phyloP scores from a whole-genome alignment of 2,329 filamentous ascomycete species.

The Iodosphaeria phyllophila region DNA sequence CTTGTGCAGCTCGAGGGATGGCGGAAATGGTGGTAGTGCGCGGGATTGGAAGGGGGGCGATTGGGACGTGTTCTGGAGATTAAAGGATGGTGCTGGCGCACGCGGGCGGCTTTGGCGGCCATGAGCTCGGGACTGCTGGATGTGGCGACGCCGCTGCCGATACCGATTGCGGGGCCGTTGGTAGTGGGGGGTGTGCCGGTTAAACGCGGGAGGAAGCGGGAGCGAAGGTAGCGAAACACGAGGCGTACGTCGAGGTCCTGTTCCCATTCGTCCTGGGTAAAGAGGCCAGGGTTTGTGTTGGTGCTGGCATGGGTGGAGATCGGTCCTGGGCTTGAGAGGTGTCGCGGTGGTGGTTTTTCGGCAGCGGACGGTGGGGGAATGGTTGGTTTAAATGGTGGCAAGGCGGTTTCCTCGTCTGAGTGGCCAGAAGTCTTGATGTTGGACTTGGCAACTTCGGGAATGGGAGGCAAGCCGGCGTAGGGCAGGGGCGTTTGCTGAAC shows the following conservation, averaged over 20 bases:
- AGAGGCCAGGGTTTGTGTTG: constrained; percentile 11
- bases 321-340: constrained; percentile 4
- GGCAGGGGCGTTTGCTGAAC: constrained; percentile 46
- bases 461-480: constrained; percentile 59
- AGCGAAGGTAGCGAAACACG: constrained; percentile 74
- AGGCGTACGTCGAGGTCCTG: constrained; percentile 77
- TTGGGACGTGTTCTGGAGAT: constrained; percentile 40
- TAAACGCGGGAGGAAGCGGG: constrained; percentile 44
- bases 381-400: constrained; percentile 30
- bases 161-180: too few species aligned
- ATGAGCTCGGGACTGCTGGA: constrained; percentile 41
- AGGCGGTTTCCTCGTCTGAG: constrained; percentile 32
- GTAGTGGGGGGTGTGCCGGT: constrained; percentile 24
- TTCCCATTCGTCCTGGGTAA: constrained; percentile 77
- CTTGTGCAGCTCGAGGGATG: constrained; percentile 60
- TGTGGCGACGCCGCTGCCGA: too few species aligned
- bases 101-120: constrained; percentile 62
- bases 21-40: constrained; percentile 27
- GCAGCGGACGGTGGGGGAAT: constrained; percentile 17
- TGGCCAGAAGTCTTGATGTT: constrained; percentile 9
- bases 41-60: constrained; percentile 31
- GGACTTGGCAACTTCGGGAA: constrained; percentile 29
- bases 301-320: constrained; percentile 6
- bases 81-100: constrained; percentile 77
- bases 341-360: constrained; percentile 16